phyloP scores from a whole-genome alignment of 1,284 basidiomycete genomes.

The Coniophora puteana region DNA sequence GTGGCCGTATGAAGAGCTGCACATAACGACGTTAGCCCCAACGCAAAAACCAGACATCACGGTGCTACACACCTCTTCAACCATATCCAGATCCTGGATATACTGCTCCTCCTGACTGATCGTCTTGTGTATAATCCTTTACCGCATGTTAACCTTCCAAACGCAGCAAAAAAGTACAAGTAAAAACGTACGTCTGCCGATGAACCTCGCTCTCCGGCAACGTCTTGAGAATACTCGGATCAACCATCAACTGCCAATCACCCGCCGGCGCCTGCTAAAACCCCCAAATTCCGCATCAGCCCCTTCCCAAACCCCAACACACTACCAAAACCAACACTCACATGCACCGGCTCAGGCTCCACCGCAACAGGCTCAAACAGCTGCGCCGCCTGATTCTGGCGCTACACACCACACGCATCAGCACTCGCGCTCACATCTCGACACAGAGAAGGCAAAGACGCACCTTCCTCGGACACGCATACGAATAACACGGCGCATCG shows the following conservation, averaged over 20 bases:
- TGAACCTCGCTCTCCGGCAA: constrained; percentile 78
- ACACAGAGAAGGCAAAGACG: constrained; percentile 18
- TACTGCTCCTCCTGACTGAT: constrained; percentile 92
- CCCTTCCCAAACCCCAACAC: no score
- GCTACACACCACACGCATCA: no score
- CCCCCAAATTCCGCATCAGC: constrained; percentile 12
- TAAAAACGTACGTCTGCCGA: constrained; percentile 66
- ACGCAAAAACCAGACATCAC: neutral
- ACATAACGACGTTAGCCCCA: constrained; percentile 1
- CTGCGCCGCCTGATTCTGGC: no score
- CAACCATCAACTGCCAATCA: constrained; percentile 76
- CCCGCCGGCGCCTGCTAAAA: constrained; percentile 34
- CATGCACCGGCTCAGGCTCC: constrained; percentile 26
- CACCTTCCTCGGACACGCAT: constrained; percentile 67
- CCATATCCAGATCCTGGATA: constrained; percentile 81
- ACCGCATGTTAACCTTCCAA: constrained; percentile 6
- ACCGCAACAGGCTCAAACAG: no score
- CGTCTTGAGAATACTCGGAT: constrained; percentile 62
- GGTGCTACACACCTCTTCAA: constrained; percentile 67
- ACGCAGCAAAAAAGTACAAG: neutral
- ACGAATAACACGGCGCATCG: constrained; percentile 67
- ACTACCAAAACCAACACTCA: constrained; percentile 19
- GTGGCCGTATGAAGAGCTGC: constrained; percentile 76
- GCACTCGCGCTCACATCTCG: neutral
- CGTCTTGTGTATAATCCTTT: constrained; percentile 87